Evolutionary conservation across 2,329 filamentous ascomycete species (phyloP).

Genomic region (Coniella vitis): DNA sequence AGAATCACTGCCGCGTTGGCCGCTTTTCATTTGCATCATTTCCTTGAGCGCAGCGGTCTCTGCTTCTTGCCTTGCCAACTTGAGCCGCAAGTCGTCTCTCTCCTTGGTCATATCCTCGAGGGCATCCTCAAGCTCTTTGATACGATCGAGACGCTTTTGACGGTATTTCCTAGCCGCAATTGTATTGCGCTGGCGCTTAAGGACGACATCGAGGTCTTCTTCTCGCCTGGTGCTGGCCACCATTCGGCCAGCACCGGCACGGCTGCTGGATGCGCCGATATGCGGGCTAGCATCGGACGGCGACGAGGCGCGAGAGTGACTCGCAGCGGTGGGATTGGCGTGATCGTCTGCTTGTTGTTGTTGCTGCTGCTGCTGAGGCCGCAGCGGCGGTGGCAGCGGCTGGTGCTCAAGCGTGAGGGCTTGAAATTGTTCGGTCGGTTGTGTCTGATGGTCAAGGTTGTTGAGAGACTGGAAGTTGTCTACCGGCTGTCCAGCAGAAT

Average conservation of each 20-base stretch:
- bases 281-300: slow-evolving; percentile 8
- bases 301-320: slow-evolving; percentile 9
- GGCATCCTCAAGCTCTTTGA: slow-evolving; percentile 46
- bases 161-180: slow-evolving; percentile 57
- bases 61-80: slow-evolving; percentile 50
- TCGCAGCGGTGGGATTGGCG: not conserved
- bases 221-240: slow-evolving; percentile 1
- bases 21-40: slow-evolving; percentile 23
- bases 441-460: not conserved
- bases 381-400: not conserved
- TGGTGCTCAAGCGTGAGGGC: not conserved
- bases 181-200: slow-evolving; percentile 55
- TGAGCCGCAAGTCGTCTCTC: slow-evolving; percentile 48
- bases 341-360: not conserved
- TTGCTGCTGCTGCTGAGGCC: not conserved
- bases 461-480: slow-evolving; percentile 4
- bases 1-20: slow-evolving; percentile 4
- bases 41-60: slow-evolving; percentile 50
- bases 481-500: not conserved
- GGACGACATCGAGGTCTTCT: slow-evolving; percentile 21
- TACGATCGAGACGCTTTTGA: slow-evolving; percentile 56
- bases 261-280: not conserved
- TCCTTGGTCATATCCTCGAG: slow-evolving; percentile 47
- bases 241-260: slow-evolving; percentile 9
- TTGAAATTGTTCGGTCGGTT: not conserved